Base-by-base conservation (phyloP, 2,329 filamentous ascomycete genomes). In the Hymenoscyphus albidus region DNA sequence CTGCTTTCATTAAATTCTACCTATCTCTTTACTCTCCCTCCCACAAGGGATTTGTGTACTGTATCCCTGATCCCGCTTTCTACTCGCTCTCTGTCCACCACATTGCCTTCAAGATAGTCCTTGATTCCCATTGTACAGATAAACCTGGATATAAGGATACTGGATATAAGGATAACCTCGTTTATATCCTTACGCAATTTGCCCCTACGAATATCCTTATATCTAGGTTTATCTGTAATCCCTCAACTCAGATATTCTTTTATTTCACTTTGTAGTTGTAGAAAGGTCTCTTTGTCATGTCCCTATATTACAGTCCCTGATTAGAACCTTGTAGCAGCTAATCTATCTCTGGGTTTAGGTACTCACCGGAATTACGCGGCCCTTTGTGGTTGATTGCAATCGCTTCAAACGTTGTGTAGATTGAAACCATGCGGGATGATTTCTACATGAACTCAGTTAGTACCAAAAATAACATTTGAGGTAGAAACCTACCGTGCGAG, bases 351-450 rank as follows among this genome's bases (percentile, higher is more conserved):
- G 7, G n/a, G 12, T 22, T 48, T 10, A 51, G 22, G 44, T 13
- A 54, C 18, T 27, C 18, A 54, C 48, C n/a, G 48, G 48, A 60
- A 73, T 71, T 2, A 72, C 65, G 60, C 70, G 64, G 16, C 70
- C 70, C 55, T 60, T 73, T 12, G 71, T 73, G 4, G 70, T 72
- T n/a, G 71, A 62, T 64, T 74, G 69, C 10, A 76, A 68, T 13
- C 73, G 69, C 64, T 74, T 74, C 58, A 75, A 63, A 55, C 70
- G 62, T 44, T 75, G 72, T 1, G 72, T 73, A 59, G 73, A 76
- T 55, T 73, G 70, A 40, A 75, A 75, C 74, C 73, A 77, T 16
- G 73, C 70, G 0, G 71, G 70, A 58, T 76, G 72, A 54, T 77
- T 74, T 61, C 75, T 69, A 6, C 27, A 27, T 27, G 27, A 27